These are phyloP conservation scores for Colletotrichum incanum DNA, from an alignment of 2,329 filamentous ascomycete genomes.

Conservation along the genomic window DNA sequence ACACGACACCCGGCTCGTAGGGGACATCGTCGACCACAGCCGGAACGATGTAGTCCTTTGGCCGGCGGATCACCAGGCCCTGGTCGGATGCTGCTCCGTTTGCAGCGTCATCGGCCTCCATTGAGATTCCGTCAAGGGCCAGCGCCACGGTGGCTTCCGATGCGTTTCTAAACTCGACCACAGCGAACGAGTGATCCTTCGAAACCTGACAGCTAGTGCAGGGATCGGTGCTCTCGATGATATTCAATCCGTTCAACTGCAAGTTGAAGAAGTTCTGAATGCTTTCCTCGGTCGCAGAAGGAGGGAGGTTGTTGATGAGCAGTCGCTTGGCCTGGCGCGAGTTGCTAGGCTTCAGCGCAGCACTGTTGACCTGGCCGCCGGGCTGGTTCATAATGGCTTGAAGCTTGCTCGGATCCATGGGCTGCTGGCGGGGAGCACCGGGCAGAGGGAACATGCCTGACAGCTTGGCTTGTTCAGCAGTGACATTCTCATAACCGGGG, in stretches of 20 bases:
- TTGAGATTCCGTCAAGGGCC: slow-evolving; percentile 89
- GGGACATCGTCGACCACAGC: slow-evolving; percentile 80
- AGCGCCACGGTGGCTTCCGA: slow-evolving; percentile 92
- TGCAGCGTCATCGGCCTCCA: slow-evolving; percentile 80
- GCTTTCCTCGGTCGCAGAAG: slow-evolving; percentile 80
- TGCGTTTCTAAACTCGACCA: slow-evolving; percentile 91
- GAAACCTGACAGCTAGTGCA: slow-evolving; percentile 89
- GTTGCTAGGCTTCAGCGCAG: slow-evolving; percentile 92
- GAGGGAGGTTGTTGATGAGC: slow-evolving; percentile 86
- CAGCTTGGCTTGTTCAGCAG: slow-evolving; percentile 97
- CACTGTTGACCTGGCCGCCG: slow-evolving; percentile 77
- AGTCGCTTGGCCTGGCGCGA: slow-evolving; percentile 95
- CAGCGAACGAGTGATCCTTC: slow-evolving; percentile 83
- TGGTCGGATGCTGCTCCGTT: slow-evolving; percentile 65
- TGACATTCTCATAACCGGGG: slow-evolving; percentile 97
- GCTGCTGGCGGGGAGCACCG: slow-evolving; percentile 93
- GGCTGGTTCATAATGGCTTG: slow-evolving; percentile 97
- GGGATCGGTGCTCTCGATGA: slow-evolving; percentile 86
- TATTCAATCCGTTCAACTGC: slow-evolving; percentile 96
- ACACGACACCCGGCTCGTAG: slow-evolving; percentile 83
- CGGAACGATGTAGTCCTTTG: slow-evolving; percentile 97
- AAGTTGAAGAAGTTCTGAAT: slow-evolving; percentile 93
- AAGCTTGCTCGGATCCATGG: slow-evolving; percentile 93
- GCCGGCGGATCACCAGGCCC: slow-evolving; percentile 84
- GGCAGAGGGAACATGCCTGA: slow-evolving; percentile 99